Evolutionary conservation across 2,329 filamentous ascomycete species (phyloP), one percentile per base, ranked within the genome.

Genomic region (Coniochaeta sp.): DNA sequence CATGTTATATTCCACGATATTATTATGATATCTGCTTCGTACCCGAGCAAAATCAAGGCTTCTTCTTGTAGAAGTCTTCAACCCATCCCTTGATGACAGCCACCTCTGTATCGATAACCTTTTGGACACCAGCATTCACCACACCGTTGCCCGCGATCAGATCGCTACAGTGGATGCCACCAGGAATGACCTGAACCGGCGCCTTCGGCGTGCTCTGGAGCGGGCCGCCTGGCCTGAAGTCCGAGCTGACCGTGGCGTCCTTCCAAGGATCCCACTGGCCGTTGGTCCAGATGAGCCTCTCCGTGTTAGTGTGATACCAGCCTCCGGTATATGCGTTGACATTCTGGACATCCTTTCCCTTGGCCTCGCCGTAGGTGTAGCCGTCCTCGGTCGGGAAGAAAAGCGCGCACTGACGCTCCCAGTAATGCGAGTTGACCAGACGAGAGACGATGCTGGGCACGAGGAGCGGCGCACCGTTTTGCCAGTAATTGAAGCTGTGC

Each of bases 11-110:
- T 12, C 3, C 47, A 24, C 17, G 24, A 50, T 22, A 16, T 16
- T 4, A 5, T 28, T 16, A n/a, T 22, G 30, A 22, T 4, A 9
- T 19, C 19, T 8, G 6, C n/a, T 44, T 44, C 14, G 4, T 44
- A 44, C 17, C n/a, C 19, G n/a, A 7, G 40, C 10, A 14, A 12
- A 4, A 24, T 52, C 24, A 52, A 17, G 22, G 47, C 59, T 62
- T 67, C 67, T 73, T 70, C 58, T 67, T 63, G 58, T 77, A 76
- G 58, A 72, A 86, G 68, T 85, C 80, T 0, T 69, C 72, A 2
- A 86, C 79, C 83, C 83, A 86, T 24, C 66, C 68, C 63, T 75
- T 78, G 63, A 87, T 78, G 68, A 82, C 76, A 14, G 70, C 73
- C 4, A 84, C 72, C 67, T 81, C 77, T 28, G 75, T 74, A 64